Evolutionary conservation across 108 stramenopile genomes (phyloP).

Genomic region (Schizochytrium sp.): DNA sequence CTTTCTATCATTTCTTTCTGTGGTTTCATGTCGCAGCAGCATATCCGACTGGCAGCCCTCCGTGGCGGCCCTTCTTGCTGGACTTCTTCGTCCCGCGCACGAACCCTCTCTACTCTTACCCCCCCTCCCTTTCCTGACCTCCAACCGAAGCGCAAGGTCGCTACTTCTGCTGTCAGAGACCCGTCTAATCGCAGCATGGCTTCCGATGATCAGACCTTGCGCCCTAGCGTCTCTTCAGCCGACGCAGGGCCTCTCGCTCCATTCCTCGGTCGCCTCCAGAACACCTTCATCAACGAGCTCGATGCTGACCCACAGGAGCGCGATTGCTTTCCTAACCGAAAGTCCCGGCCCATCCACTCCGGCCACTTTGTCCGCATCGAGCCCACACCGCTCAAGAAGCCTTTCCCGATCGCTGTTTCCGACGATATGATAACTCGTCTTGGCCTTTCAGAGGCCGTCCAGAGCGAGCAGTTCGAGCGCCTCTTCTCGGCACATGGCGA

Average conservation of each 20-base stretch:
- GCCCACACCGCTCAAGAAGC: constrained; percentile 40
- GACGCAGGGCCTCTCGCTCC: not conserved
- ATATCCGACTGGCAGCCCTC: not conserved
- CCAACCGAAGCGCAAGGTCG: constrained; percentile 1
- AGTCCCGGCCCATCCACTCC: not conserved
- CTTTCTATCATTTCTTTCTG: too few relatives aligned
- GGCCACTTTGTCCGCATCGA: constrained; percentile 61
- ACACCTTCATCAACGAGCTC: not conserved
- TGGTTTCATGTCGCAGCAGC: not conserved
- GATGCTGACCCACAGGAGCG: constrained; percentile 49
- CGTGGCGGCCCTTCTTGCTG: not conserved
- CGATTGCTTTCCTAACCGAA: constrained; percentile 31
- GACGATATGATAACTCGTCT: not conserved
- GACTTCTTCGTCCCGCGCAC: not conserved
- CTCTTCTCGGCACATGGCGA: constrained; percentile 78
- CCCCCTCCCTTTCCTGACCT: constrained; percentile 1
- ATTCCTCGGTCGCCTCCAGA: constrained; percentile 17
- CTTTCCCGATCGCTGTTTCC: not conserved
- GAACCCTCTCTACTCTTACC: not conserved
- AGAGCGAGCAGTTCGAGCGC: not conserved
- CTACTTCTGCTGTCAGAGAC: not conserved
- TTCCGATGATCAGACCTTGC: too few relatives aligned
- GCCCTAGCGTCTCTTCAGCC: too few relatives aligned
- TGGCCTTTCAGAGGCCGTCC: not conserved
- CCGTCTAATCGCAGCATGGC: too few relatives aligned